Conservation (phyloP, 1,284 basidiomycete species). For the Microbotryum silenes-acaulis region DNA sequence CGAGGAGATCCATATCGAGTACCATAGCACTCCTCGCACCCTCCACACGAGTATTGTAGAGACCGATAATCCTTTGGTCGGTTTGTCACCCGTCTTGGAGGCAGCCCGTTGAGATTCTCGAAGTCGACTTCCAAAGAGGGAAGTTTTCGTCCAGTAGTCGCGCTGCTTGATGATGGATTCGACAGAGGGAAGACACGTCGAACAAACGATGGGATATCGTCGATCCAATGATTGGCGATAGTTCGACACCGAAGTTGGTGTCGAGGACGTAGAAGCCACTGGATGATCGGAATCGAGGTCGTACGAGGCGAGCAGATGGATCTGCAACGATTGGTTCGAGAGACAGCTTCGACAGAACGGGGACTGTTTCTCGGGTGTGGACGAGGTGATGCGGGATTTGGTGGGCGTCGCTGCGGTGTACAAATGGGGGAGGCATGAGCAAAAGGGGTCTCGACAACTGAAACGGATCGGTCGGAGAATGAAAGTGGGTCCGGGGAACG, state of each 20-base stretch:
- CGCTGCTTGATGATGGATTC: slow-evolving; percentile 68
- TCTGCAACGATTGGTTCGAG: slow-evolving; percentile 78
- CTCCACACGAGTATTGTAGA: slow-evolving; percentile 15
- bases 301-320: slow-evolving; percentile 79
- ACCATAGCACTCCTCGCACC: slow-evolving; percentile 17
- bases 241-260: slow-evolving; percentile 47
- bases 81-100: neutral
- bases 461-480: too few relatives aligned
- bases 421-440: too few relatives aligned
- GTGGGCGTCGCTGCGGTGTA: too few relatives aligned
- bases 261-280: slow-evolving; percentile 43
- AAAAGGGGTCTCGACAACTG: too few relatives aligned
- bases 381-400: too few relatives aligned
- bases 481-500: too few relatives aligned
- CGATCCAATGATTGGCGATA: slow-evolving; percentile 65
- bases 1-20: neutral
- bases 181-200: slow-evolving; percentile 61
- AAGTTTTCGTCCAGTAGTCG: slow-evolving; percentile 70
- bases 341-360: slow-evolving; percentile 78
- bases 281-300: slow-evolving; percentile 43
- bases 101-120: slow-evolving; percentile 8
- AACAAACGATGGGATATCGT: slow-evolving; percentile 80
- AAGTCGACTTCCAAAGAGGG: slow-evolving; percentile 49
- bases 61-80: neutral
- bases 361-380: slow-evolving; percentile 39